phyloP scores from a whole-genome alignment of 768 basidiomycete species.

The Flagelloscypha sp. region DNA sequence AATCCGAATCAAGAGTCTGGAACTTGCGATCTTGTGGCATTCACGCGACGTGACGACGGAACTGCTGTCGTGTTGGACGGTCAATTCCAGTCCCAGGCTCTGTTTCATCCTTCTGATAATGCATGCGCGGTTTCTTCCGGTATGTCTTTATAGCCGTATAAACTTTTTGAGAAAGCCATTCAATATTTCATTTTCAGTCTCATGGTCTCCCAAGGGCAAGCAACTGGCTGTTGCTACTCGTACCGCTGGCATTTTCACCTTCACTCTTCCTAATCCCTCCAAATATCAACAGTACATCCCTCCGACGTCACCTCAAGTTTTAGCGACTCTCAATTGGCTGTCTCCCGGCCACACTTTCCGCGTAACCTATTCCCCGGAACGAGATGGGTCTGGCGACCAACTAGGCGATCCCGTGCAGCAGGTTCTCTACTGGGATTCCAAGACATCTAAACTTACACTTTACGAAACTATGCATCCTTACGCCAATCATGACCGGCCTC shows the following conservation, averaged over 20 bases:
- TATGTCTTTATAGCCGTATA: conserved; percentile 1
- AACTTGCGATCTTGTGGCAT: conserved; percentile 50
- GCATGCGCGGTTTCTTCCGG: conserved; percentile 39
- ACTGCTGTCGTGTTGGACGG: conserved; percentile 56
- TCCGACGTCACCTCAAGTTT: conserved; percentile 39
- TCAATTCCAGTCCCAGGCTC: conserved; percentile 38
- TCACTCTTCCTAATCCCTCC: conserved; percentile 45
- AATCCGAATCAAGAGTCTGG: conserved; percentile 48
- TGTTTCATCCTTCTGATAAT: conserved; percentile 42
- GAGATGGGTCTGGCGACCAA: conserved; percentile 10
- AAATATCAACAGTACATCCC: conserved; percentile 55
- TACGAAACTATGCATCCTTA: conserved; percentile 35
- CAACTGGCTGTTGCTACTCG: conserved; percentile 71
- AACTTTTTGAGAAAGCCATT: too few relatives aligned
- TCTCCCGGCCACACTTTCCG: conserved; percentile 61
- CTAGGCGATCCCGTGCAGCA: conserved; percentile 30
- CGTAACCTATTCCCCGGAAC: conserved; percentile 47
- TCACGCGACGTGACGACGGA: conserved; percentile 38
- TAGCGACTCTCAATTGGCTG: conserved; percentile 58
- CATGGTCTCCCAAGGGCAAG: conserved; percentile 85
- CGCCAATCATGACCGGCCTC: conserved; percentile 27
- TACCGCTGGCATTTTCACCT: conserved; percentile 64
- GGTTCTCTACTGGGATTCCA: conserved; percentile 35
- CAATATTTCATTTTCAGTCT: conserved; percentile 37
- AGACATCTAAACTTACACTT: conserved; percentile 30